These are phyloP conservation scores for Candida broadrunensis DNA, from an alignment of 805 yeast genomes.

Conservation along the genomic window DNA sequence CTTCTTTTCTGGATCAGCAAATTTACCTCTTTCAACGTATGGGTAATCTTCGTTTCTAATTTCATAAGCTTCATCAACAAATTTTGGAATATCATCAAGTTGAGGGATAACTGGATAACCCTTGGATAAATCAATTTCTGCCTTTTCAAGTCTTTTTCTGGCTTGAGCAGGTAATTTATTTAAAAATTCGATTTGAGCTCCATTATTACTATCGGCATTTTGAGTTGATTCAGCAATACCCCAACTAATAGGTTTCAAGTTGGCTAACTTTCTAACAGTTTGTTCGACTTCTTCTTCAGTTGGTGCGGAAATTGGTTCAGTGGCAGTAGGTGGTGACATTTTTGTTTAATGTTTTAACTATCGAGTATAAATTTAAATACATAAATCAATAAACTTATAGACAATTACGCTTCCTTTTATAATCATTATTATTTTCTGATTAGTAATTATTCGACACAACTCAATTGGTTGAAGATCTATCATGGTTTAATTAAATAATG, in stretches of 20 bases:
- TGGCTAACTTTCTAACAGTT: slow-evolving; percentile 12
- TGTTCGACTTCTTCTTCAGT: slow-evolving; percentile 8
- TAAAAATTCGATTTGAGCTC: slow-evolving; percentile 8
- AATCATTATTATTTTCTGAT: too few relatives aligned
- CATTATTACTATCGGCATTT: background rate
- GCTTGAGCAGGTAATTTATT: slow-evolving; percentile 20
- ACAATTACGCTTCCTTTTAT: too few relatives aligned
- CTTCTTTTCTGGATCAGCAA: slow-evolving; percentile 31
- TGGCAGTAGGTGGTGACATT: slow-evolving; percentile 14
- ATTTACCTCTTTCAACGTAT: slow-evolving; percentile 23
- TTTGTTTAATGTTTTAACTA: too few relatives aligned
- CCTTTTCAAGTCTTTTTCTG: slow-evolving; percentile 19
- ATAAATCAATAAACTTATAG: too few relatives aligned
- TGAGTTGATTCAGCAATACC: background rate
- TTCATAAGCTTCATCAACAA: slow-evolving; percentile 24
- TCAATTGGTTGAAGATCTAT: too few relatives aligned
- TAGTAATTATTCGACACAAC: too few relatives aligned
- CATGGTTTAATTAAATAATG: too few relatives aligned
- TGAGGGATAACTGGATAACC: slow-evolving; percentile 25
- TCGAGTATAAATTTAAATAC: too few relatives aligned
- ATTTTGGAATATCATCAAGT: slow-evolving; percentile 21
- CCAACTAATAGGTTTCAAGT: slow-evolving; percentile 13
- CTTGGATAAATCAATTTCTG: slow-evolving; percentile 21
- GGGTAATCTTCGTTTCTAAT: slow-evolving; percentile 20
- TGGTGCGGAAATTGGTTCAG: background rate